These are phyloP conservation scores for Pythium utonaiense DNA, from an alignment of 352 stramenopile species.

Conservation along the genomic window DNA sequence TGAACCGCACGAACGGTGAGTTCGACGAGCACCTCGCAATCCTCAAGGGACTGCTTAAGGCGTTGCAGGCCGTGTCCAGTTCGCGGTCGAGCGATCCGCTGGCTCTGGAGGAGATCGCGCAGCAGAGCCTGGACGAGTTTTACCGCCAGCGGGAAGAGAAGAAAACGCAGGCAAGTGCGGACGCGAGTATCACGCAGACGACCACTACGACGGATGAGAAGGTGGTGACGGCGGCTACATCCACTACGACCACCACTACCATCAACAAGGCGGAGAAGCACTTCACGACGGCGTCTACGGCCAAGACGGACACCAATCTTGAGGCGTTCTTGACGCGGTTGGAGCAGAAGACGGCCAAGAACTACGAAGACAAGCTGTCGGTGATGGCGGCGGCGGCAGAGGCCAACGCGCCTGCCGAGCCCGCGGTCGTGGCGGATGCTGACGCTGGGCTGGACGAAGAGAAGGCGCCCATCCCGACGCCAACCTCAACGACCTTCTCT, in stretches of 20 bases:
- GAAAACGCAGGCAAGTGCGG: neutral
- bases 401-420: neutral
- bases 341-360: constrained; percentile 21
- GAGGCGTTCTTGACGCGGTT: constrained; percentile 19
- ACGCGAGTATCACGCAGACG: neutral
- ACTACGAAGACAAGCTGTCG: neutral
- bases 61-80: constrained; percentile 51
- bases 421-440: constrained; percentile 5
- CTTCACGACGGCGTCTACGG: constrained; percentile 11
- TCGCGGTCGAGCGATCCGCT: constrained; percentile 14
- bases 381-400: neutral
- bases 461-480: constrained; percentile 8
- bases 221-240: neutral
- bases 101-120: constrained; percentile 22
- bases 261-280: constrained; percentile 9
- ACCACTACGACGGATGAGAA: neutral
- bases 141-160: constrained; percentile 11
- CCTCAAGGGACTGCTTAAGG: constrained; percentile 51
- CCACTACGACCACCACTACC: neutral
- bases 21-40: constrained; percentile 71
- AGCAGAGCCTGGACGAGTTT: constrained; percentile 15
- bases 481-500: neutral
- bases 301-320: constrained; percentile 18
- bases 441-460: constrained; percentile 11
- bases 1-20: constrained; percentile 49